phyloP scores from a whole-genome alignment of 441 rosid genomes.

The Euphorbia celastroides region DNA sequence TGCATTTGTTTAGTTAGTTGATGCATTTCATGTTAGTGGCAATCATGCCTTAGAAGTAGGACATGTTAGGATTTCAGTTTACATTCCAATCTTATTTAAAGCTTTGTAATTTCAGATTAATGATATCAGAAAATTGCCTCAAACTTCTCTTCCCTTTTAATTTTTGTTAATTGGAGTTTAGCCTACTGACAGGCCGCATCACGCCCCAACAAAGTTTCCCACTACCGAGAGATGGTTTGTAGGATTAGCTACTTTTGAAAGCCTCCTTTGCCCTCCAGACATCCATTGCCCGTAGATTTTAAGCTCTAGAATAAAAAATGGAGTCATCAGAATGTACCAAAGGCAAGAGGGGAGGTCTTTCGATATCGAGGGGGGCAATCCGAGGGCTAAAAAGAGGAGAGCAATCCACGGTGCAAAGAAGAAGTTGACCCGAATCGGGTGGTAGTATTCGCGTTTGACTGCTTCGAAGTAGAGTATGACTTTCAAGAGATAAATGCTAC shows the following conservation, averaged over 20 bases:
- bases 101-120: no score
- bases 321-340: conserved; percentile 85
- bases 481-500: conserved; percentile 51
- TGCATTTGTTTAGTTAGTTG: no score
- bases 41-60: no score
- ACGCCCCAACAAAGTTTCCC: conserved; percentile 90
- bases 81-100: no score
- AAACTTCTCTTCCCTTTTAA: no score
- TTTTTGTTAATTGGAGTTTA: no score
- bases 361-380: conserved; percentile 52
- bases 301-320: conserved; percentile 63
- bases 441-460: conserved; percentile 74
- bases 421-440: conserved; percentile 84
- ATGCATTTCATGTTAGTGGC: no score
- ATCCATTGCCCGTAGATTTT: conserved; percentile 97
- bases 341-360: conserved; percentile 36
- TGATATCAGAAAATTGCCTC: no score
- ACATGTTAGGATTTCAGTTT: no score
- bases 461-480: conserved; percentile 71
- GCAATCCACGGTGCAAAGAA: conserved; percentile 92
- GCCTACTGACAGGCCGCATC: no score
- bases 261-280: conserved; percentile 83
- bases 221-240: conserved; percentile 74
- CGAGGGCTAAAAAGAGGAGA: conserved; percentile 66
- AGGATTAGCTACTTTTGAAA: conserved; percentile 88